These are phyloP conservation scores for Lactifluus volemus DNA, from an alignment of 768 basidiomycete species.

Conservation along the genomic window DNA sequence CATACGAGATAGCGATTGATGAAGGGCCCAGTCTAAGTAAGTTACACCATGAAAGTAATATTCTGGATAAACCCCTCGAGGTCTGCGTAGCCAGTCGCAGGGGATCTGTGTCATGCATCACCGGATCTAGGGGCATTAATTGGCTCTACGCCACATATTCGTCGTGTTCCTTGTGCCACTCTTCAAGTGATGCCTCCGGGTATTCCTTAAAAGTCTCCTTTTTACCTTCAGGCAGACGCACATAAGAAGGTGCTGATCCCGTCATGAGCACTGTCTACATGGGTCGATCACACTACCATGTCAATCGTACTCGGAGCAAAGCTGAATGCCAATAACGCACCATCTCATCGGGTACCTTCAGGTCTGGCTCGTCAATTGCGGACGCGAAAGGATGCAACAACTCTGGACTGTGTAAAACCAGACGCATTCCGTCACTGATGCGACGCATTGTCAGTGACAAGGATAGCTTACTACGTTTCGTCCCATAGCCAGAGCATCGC, in stretches of 20 bases:
- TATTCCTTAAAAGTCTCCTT: constrained; percentile 41
- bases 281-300: neutral
- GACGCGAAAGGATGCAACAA: constrained; percentile 61
- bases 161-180: constrained; percentile 49
- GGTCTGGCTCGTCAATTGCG: constrained; percentile 52
- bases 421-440: neutral
- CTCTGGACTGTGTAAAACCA: constrained; percentile 41
- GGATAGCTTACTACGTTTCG: constrained; percentile 36
- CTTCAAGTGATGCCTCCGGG: constrained; percentile 40
- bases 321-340: constrained; percentile 27
- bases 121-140: neutral
- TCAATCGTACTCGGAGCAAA: neutral
- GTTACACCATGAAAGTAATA: too few relatives aligned
- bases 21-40: too few relatives aligned
- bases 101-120: neutral
- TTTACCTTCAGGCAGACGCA: constrained; percentile 51
- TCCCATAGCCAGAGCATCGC: constrained; percentile 63
- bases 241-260: constrained; percentile 48
- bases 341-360: constrained; percentile 42
- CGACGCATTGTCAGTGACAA: neutral
- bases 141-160: constrained; percentile 28
- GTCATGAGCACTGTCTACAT: neutral
- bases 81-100: neutral
- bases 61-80: too few relatives aligned
- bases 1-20: too few relatives aligned